Conservation (phyloP, 768 basidiomycete species). For the Harrya chromipes region DNA sequence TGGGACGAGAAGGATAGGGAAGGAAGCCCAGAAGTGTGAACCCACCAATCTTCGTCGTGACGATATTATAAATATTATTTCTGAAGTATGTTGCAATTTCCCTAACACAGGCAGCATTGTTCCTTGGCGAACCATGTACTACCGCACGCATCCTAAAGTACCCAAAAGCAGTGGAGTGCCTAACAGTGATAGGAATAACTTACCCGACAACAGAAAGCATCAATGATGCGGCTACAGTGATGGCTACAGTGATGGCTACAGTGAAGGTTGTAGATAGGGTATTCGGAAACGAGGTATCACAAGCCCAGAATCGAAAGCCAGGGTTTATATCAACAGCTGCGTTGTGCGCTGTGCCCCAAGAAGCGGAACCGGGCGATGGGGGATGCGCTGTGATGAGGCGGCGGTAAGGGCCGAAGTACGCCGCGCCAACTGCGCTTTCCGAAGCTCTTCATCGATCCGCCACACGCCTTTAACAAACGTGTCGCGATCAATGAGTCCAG, state of each 20-base stretch:
- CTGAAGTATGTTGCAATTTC: not conserved
- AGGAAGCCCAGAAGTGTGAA: slow-evolving; percentile 42
- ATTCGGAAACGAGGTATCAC: slow-evolving; percentile 20
- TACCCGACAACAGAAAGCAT: not conserved
- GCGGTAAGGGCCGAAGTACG: slow-evolving; percentile 31
- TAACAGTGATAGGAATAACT: slow-evolving; percentile 13
- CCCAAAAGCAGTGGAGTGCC: not conserved
- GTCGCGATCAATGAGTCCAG: slow-evolving; percentile 61
- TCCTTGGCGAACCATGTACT: not conserved
- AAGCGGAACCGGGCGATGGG: slow-evolving; percentile 28
- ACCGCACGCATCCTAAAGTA: not conserved
- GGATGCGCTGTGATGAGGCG: slow-evolving; percentile 34
- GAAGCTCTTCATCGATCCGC: slow-evolving; percentile 81
- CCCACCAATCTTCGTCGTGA: too few species aligned
- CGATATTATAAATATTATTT: not conserved
- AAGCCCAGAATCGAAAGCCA: not conserved
- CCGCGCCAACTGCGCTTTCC: slow-evolving; percentile 48
- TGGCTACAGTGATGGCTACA: not conserved
- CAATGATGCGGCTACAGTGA: not conserved
- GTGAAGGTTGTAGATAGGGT: slow-evolving; percentile 7
- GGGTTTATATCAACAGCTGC: slow-evolving; percentile 12
- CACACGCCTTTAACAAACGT: slow-evolving; percentile 78
- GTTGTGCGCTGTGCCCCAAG: slow-evolving; percentile 14
- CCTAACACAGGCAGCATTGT: not conserved
- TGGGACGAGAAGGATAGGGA: slow-evolving; percentile 45